Evolutionary conservation across 2,329 filamentous ascomycete species (phyloP).

Genomic region (Cucurbitaria berberidis): DNA sequence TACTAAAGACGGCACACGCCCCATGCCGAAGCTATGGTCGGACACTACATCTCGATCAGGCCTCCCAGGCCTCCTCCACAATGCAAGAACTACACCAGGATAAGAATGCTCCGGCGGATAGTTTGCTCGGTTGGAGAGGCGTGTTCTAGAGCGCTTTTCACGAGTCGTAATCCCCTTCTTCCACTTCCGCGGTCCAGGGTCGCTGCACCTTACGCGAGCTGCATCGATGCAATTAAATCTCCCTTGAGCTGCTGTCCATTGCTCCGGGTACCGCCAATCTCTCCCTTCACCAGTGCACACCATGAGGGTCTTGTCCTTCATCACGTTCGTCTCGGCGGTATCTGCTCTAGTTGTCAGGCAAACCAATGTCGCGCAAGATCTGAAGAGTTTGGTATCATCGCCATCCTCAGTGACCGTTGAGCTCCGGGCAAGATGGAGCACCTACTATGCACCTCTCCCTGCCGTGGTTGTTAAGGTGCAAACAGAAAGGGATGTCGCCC

Average conservation of each 20-base stretch:
- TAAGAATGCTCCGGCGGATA: not conserved
- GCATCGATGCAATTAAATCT: constrained; percentile 6
- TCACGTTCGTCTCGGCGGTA: constrained; percentile 13
- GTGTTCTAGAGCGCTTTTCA: not conserved
- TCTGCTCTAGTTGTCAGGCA: constrained; percentile 19
- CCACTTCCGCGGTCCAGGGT: not conserved
- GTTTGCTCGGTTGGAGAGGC: not conserved
- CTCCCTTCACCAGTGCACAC: not conserved
- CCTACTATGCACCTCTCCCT: constrained; percentile 24
- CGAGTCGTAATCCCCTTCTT: not conserved
- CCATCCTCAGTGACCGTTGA: constrained; percentile 20
- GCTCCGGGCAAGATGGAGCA: constrained; percentile 30
- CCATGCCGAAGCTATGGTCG: not conserved
- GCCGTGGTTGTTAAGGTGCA: constrained; percentile 27
- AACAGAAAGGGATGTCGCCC: constrained; percentile 28
- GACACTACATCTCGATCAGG: not conserved
- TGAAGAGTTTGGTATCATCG: constrained; percentile 17
- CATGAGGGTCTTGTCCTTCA: constrained; percentile 20
- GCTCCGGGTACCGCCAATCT: constrained; percentile 6
- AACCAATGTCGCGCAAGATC: constrained; percentile 16
- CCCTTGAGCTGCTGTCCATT: constrained; percentile 6
- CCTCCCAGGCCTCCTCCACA: not conserved
- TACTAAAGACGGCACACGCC: not conserved
- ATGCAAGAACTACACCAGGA: not conserved
- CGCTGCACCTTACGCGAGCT: constrained; percentile 4